A percentile compares a stretch with the other conserved stretches of the same genome.
Conservation (phyloP, 1,139 yeast species). For the Insectozyma bohioensis region DNA sequence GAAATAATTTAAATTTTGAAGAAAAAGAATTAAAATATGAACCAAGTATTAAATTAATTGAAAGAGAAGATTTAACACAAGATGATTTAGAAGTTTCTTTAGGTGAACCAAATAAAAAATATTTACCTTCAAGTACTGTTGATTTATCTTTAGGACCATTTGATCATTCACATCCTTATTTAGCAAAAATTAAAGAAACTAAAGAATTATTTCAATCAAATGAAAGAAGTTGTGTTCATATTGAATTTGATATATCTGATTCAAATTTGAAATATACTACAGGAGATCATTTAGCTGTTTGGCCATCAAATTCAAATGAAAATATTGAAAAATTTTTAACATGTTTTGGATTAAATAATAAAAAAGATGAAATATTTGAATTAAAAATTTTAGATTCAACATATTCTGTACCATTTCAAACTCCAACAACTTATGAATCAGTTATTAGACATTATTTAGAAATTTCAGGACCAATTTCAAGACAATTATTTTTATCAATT, state of each 20-base stretch:
- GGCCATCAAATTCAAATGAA: constrained; percentile 89
- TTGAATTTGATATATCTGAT: constrained; percentile 78
- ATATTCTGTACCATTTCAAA: constrained; percentile 71
- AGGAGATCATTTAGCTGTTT: constrained; percentile 93
- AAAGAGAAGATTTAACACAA: constrained; percentile 24
- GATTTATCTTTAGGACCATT: constrained; percentile 71
- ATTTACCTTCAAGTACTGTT: constrained; percentile 40
- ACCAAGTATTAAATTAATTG: constrained; percentile 61
- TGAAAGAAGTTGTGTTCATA: constrained; percentile 82
- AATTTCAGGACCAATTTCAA: constrained; percentile 89
- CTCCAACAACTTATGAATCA: constrained; percentile 88
- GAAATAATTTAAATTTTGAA: constrained; percentile 61
- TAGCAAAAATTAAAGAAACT: constrained; percentile 64
- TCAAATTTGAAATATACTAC: constrained; percentile 84
- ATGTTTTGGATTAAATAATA: constrained; percentile 60
- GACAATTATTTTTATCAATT: constrained; percentile 78
- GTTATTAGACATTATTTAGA: constrained; percentile 85
- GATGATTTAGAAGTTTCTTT: constrained; percentile 54
- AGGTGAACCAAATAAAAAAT: constrained; percentile 82
- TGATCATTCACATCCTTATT: constrained; percentile 78
- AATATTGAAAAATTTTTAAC: constrained; percentile 63
- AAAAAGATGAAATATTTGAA: constrained; percentile 57
- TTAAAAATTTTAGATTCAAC: constrained; percentile 77
- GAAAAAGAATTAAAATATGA: constrained; percentile 79
- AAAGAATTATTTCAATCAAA: constrained; percentile 69